phyloP scores from a whole-genome alignment of 2,329 filamentous ascomycete genomes.

The Trichoderma endophyticum region DNA sequence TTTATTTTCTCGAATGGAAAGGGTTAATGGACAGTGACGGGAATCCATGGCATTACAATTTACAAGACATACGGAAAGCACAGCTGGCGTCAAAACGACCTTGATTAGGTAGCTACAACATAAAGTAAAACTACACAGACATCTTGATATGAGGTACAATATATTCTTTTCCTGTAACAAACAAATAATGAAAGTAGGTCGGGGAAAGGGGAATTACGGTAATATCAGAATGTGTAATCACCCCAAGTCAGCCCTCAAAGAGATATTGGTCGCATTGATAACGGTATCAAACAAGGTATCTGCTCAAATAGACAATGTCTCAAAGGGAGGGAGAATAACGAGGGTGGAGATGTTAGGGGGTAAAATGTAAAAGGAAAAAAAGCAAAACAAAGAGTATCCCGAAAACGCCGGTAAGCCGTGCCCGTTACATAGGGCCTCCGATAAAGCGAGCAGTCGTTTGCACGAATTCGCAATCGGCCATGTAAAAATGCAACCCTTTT shows the following conservation, averaged over 20 bases:
- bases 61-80: neutral
- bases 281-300: conserved; percentile 33
- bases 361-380: neutral
- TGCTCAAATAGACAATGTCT: conserved; percentile 35
- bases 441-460: conserved; percentile 18
- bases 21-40: neutral
- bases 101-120: neutral
- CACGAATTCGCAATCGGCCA: conserved; percentile 16
- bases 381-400: conserved; percentile 24
- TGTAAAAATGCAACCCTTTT: conserved; percentile 16
- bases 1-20: neutral
- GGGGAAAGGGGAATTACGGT: neutral
- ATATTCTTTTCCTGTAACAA: conserved; percentile 3
- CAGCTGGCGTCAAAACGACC: neutral
- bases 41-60: neutral
- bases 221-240: conserved; percentile 5
- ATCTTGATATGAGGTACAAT: conserved; percentile 4
- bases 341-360: conserved; percentile 28
- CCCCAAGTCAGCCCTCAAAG: neutral
- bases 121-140: neutral
- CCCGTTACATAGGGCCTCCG: conserved; percentile 16
- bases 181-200: conserved; percentile 3
- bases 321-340: conserved; percentile 28
- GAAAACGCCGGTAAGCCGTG: conserved; percentile 27
- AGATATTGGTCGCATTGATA: conserved; percentile 20